These are phyloP conservation scores for Aristolochia fimbriata DNA, from an alignment of 164 flowering plant genomes.

Conservation along the genomic window DNA sequence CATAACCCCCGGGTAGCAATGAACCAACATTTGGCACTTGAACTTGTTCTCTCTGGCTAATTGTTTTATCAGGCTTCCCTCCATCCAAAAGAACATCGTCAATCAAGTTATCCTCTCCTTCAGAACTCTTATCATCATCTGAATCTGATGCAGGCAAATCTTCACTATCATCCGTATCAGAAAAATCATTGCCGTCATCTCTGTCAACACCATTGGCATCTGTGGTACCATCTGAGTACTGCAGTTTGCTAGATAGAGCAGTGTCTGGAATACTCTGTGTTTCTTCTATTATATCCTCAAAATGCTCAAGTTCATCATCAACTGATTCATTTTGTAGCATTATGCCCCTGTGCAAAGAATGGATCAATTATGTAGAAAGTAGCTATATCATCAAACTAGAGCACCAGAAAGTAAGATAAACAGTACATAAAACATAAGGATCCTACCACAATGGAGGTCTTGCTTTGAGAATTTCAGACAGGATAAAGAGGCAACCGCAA, in stretches of 20 bases:
- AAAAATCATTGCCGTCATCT: constrained; percentile 18
- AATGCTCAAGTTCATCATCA: constrained; percentile 96
- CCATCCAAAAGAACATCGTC: constrained; percentile 15
- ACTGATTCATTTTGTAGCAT: constrained; percentile 72
- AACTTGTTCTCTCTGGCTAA: constrained; percentile 11
- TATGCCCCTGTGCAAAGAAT: constrained; percentile 44
- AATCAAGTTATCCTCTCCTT: constrained; percentile 39
- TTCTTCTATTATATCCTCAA: constrained; percentile 69
- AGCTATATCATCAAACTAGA: background rate
- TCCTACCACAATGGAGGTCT: constrained; percentile 82
- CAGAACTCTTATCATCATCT: constrained; percentile 35
- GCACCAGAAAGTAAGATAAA: background rate
- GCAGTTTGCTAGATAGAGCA: constrained; percentile 11
- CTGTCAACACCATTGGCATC: constrained; percentile 13
- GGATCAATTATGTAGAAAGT: background rate
- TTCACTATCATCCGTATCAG: constrained; percentile 33
- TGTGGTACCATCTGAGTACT: constrained; percentile 5
- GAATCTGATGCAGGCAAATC: constrained; percentile 21
- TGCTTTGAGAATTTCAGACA: constrained; percentile 93
- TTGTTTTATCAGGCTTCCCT: constrained; percentile 11
- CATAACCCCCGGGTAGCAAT: constrained; percentile 65
- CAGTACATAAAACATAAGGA: background rate
- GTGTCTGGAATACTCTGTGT: constrained; percentile 21
- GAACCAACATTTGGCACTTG: constrained; percentile 12
- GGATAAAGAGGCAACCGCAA: constrained; percentile 83